Conservation (phyloP, 441 rosid genomes). For the Macaranga tanarius region DNA sequence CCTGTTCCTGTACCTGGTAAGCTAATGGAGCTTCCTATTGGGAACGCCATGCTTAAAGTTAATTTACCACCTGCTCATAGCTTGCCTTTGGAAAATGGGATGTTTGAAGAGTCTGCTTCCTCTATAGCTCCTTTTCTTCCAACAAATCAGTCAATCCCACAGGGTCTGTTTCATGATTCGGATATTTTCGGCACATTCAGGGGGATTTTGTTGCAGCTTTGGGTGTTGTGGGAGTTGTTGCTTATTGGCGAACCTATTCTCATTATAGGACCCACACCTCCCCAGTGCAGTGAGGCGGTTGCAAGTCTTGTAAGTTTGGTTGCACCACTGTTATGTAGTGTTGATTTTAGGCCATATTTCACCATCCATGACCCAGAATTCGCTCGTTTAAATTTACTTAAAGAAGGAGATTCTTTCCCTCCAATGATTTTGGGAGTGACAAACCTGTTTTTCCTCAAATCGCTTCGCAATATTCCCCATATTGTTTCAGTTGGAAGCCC, state of each 20-base stretch:
- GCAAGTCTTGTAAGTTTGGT: slow-evolving; percentile 93
- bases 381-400: slow-evolving; percentile 62
- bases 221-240: slow-evolving; percentile 91
- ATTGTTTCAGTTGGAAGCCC: slow-evolving; percentile 92
- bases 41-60: slow-evolving; percentile 79
- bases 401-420: slow-evolving; percentile 75
- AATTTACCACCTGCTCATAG: slow-evolving; percentile 89
- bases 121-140: slow-evolving; percentile 97
- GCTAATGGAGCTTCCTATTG: slow-evolving; percentile 92
- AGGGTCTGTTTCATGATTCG: slow-evolving; percentile 94
- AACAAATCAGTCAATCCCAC: slow-evolving; percentile 84
- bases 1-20: slow-evolving; percentile 84
- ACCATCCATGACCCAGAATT: slow-evolving; percentile 95
- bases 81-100: slow-evolving; percentile 71
- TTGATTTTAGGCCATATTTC: slow-evolving; percentile 97
- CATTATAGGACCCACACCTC: slow-evolving; percentile 91
- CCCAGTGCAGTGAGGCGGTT: slow-evolving; percentile 97
- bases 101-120: slow-evolving; percentile 73
- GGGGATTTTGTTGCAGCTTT: slow-evolving; percentile 83
- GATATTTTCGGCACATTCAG: slow-evolving; percentile 83
- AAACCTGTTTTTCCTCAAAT: slow-evolving; percentile 89
- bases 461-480: slow-evolving; percentile 86
- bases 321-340: slow-evolving; percentile 80
- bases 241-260: slow-evolving; percentile 97
- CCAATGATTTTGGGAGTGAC: slow-evolving; percentile 95